Conservation (phyloP, 1,284 basidiomycete species). For the Irpex sp. region DNA sequence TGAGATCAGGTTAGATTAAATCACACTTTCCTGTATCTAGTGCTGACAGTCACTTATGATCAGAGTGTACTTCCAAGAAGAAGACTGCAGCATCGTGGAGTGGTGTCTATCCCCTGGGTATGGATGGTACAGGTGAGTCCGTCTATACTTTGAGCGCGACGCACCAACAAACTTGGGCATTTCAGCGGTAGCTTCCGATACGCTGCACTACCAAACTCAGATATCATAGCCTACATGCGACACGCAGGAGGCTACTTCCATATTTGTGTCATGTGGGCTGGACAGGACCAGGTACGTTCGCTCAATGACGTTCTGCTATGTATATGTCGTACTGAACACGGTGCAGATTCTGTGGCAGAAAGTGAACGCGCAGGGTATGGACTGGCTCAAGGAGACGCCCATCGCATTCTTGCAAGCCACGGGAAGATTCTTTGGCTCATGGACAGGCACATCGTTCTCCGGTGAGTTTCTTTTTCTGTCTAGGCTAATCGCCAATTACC, state of each 20-base stretch:
- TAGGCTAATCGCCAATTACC: background rate
- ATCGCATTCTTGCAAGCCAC: slow-evolving; percentile 2
- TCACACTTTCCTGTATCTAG: background rate
- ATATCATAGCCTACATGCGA: slow-evolving; percentile 8
- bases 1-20: slow-evolving; percentile 2
- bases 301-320: background rate
- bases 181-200: slow-evolving; percentile 3
- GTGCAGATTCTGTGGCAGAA: background rate
- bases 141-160: background rate
- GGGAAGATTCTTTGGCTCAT: slow-evolving; percentile 3
- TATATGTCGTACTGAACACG: background rate
- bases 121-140: background rate
- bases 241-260: background rate
- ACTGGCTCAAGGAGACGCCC: background rate
- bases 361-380: background rate
- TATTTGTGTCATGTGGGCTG: slow-evolving; percentile 7
- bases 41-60: background rate
- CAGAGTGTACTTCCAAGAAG: slow-evolving; percentile 8
- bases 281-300: slow-evolving; percentile 5
- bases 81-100: slow-evolving; percentile 3
- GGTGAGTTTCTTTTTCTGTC: background rate
- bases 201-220: slow-evolving; percentile 6
- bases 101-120: background rate
- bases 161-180: background rate
- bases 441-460: slow-evolving; percentile 2